Evolutionary conservation across 192 early-diverging fungal species (phyloP).

Genomic region (Ambispora gerdemannii): DNA sequence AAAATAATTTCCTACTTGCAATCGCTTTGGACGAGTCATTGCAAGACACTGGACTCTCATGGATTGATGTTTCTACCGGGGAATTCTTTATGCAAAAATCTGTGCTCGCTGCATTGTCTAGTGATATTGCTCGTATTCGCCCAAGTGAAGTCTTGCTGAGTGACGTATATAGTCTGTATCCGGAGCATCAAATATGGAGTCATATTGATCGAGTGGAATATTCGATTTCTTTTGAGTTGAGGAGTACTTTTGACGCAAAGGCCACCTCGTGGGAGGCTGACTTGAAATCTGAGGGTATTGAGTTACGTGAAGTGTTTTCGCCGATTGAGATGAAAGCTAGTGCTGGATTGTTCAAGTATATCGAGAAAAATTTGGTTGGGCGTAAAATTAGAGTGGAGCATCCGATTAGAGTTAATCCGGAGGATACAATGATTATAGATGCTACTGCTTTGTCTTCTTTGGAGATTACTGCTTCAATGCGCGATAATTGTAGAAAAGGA

Average conservation of each 20-base stretch:
- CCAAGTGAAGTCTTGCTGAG: constrained; percentile 79
- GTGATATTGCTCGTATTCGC: constrained; percentile 77
- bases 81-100: constrained; percentile 74
- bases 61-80: constrained; percentile 90
- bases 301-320: constrained; percentile 7
- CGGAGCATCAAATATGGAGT: constrained; percentile 17
- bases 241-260: constrained; percentile 32
- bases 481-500: constrained; percentile 49
- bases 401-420: constrained; percentile 54
- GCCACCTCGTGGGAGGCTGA: constrained; percentile 8
- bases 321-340: constrained; percentile 35
- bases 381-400: constrained; percentile 58
- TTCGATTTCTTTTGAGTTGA: constrained; percentile 3
- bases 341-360: constrained; percentile 66
- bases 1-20: constrained; percentile 77
- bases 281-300: constrained; percentile 31
- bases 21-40: constrained; percentile 42
- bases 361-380: constrained; percentile 68
- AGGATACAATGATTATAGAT: constrained; percentile 73
- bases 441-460: constrained; percentile 73
- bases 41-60: constrained; percentile 65
- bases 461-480: constrained; percentile 64
- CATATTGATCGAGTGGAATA: neutral
- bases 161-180: constrained; percentile 5
- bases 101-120: constrained; percentile 43